phyloP scores from a whole-genome alignment of 208 protist species.

The Wallacemonas rigidus region DNA sequence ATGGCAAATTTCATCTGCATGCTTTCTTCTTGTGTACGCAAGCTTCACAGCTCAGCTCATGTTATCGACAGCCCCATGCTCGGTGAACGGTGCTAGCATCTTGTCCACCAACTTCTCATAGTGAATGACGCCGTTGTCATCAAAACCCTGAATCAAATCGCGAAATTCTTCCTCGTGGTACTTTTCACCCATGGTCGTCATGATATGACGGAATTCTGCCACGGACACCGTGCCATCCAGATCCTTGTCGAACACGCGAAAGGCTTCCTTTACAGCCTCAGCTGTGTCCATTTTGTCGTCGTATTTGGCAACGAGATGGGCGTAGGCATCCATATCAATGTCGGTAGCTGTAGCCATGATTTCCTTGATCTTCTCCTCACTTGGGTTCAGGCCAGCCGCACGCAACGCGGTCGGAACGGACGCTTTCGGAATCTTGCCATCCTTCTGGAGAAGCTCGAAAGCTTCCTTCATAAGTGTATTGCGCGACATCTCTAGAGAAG shows the following conservation, averaged over 20 bases:
- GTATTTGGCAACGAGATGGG: conserved; percentile 80
- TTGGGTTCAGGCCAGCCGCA: conserved; percentile 91
- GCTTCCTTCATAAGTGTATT: conserved; percentile 83
- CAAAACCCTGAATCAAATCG: conserved; percentile 92
- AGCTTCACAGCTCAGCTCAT: conserved; percentile 16
- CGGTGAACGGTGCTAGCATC: conserved; percentile 91
- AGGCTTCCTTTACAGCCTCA: conserved; percentile 96
- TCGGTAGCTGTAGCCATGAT: conserved; percentile 80
- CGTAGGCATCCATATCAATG: conserved; percentile 83
- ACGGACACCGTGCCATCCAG: conserved; percentile 94
- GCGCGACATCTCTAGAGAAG: conserved; percentile 48
- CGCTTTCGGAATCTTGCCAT: conserved; percentile 86
- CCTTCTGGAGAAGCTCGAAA: conserved; percentile 90
- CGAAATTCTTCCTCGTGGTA: conserved; percentile 95
- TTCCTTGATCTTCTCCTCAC: conserved; percentile 90
- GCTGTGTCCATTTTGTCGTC: conserved; percentile 91
- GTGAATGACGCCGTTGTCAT: conserved; percentile 88
- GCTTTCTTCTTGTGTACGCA: too few relatives aligned
- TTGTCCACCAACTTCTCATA: conserved; percentile 90
- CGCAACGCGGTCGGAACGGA: conserved; percentile 86
- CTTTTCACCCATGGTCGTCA: conserved; percentile 97
- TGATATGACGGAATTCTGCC: conserved; percentile 96
- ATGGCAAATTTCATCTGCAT: too few relatives aligned
- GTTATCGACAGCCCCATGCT: conserved; percentile 67
- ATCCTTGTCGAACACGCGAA: conserved; percentile 97